phyloP scores from a whole-genome alignment of 148 eudicot genomes.

The Vaccinium vitisidaea region DNA sequence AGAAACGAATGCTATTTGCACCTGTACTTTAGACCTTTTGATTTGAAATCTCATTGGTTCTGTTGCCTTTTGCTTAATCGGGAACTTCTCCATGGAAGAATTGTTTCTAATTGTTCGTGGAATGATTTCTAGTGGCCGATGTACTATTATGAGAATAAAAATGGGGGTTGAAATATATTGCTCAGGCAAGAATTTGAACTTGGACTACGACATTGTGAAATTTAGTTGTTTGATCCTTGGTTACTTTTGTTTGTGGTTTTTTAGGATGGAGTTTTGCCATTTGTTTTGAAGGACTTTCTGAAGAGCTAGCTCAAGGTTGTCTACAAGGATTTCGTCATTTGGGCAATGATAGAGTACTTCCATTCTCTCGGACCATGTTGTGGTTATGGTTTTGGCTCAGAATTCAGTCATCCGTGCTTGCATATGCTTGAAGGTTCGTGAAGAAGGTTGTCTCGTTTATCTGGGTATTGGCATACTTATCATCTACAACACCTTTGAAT shows the following conservation, averaged over 20 bases:
- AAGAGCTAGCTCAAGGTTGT: conserved; percentile 36
- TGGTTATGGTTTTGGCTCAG: neutral
- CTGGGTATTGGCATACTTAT: neutral
- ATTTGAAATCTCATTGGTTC: neutral
- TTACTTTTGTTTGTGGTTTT: conserved; percentile 18
- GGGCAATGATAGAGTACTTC: neutral
- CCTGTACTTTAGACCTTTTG: neutral
- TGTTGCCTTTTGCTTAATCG: neutral
- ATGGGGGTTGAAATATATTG: neutral
- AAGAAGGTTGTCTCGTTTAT: neutral
- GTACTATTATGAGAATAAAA: neutral
- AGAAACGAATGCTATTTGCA: neutral
- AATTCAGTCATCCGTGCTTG: neutral
- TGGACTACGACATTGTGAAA: neutral
- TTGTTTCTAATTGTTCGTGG: neutral
- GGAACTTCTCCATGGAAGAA: neutral
- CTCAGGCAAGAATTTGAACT: neutral
- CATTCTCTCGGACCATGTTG: neutral
- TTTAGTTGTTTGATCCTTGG: conserved; percentile 3
- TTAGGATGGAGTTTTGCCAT: conserved; percentile 53
- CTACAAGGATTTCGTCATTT: conserved; percentile 2
- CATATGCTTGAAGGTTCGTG: neutral
- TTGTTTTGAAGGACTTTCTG: conserved; percentile 67
- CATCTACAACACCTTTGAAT: neutral
- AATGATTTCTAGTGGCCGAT: conserved; percentile 3